These are phyloP conservation scores for Gymnopilus junonius DNA, from an alignment of 768 basidiomycete species.

Conservation along the genomic window DNA sequence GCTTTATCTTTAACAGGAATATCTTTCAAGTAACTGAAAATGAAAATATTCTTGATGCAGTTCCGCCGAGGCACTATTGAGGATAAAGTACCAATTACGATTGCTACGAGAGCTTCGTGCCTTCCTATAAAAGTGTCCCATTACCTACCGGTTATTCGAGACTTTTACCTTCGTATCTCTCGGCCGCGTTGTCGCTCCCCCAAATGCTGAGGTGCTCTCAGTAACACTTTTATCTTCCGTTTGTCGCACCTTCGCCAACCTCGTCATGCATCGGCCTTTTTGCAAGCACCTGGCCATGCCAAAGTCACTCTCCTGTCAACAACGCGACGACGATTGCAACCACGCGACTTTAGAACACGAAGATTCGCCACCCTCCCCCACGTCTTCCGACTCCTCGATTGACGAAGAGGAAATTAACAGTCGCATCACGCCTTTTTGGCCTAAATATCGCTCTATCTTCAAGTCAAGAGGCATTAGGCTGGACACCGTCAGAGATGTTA, in stretches of 20 bases:
- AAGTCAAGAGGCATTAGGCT: constrained; percentile 60
- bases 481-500: constrained; percentile 72
- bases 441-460: constrained; percentile 52
- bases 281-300: constrained; percentile 5
- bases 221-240: neutral
- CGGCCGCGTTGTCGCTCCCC: constrained; percentile 3
- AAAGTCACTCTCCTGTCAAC: constrained; percentile 9
- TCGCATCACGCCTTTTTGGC: constrained; percentile 68
- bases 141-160: constrained; percentile 20
- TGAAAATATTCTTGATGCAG: constrained; percentile 23
- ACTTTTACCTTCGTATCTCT: constrained; percentile 16
- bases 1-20: constrained; percentile 39
- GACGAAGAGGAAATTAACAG: constrained; percentile 64
- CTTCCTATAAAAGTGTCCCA: constrained; percentile 28
- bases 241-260: neutral
- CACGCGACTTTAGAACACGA: constrained; percentile 7
- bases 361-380: constrained; percentile 40
- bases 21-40: constrained; percentile 31
- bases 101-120: constrained; percentile 31
- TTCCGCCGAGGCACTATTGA: constrained; percentile 38
- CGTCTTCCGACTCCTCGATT: constrained; percentile 54
- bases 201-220: constrained; percentile 13
- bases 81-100: constrained; percentile 35
- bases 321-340: constrained; percentile 1
- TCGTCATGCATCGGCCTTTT: constrained; percentile 5